Evolutionary conservation across 176 grass and related monocot species (phyloP).

Genomic region (Luzula sylvatica): DNA sequence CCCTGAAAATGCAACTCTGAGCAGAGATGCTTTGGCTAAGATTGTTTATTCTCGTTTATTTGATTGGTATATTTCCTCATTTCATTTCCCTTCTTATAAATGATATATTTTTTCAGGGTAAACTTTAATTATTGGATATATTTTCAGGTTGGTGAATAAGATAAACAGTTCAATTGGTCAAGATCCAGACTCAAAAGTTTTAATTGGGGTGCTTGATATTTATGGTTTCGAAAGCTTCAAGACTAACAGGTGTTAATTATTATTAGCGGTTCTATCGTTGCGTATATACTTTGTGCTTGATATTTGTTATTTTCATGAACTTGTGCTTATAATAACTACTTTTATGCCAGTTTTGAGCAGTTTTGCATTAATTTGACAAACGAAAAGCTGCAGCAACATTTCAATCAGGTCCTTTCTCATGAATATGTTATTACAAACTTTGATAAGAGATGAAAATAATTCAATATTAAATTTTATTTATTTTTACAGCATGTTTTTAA

Average conservation of each 20-base stretch:
- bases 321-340: conserved; percentile 16
- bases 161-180: conserved; percentile 97
- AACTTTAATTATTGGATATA: neutral
- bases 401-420: conserved; percentile 66
- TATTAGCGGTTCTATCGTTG: too few relatives aligned
- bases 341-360: conserved; percentile 79
- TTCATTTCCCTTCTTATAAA: neutral
- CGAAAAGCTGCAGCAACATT: conserved; percentile 98
- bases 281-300: too few relatives aligned
- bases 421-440: too few relatives aligned
- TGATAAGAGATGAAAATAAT: too few relatives aligned
- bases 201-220: conserved; percentile 98
- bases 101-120: neutral
- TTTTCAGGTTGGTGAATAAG: conserved; percentile 84
- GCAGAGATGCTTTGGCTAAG: conserved; percentile 92
- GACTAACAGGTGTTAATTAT: conserved; percentile 99
- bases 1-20: conserved; percentile 56
- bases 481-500: conserved; percentile 89
- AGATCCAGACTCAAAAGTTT: conserved; percentile 81
- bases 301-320: neutral
- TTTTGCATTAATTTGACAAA: conserved; percentile 99
- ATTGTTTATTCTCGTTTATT: conserved; percentile 86
- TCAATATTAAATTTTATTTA: neutral
- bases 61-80: conserved; percentile 61
- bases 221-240: conserved; percentile 99